Percentiles rank a stretch among this genome's conserved stretches.
These are phyloP conservation scores for Prunus armeniaca DNA, from an alignment of 306 rosid species.

Conservation along the genomic window DNA sequence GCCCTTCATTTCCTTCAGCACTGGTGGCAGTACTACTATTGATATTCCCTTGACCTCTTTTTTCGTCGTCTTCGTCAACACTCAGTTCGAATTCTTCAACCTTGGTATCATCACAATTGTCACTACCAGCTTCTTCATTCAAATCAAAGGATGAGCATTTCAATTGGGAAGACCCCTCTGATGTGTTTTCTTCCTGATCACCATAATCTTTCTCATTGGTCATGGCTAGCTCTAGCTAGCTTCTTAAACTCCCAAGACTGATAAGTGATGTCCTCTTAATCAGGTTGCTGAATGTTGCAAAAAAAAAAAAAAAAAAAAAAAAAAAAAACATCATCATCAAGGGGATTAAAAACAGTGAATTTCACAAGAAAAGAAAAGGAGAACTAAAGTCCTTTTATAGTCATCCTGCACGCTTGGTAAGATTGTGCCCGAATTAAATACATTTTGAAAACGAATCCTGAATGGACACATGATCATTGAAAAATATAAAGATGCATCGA, in stretches of 20 bases:
- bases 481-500: neutral
- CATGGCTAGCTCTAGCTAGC: neutral
- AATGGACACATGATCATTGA: neutral
- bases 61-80: neutral
- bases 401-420: neutral
- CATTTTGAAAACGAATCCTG: neutral
- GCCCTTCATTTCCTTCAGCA: conserved; percentile 16
- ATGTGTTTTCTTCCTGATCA: conserved; percentile 1
- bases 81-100: neutral
- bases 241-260: neutral
- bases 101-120: neutral
- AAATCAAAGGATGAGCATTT: conserved; percentile 57
- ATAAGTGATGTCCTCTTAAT: neutral
- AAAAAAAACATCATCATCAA: too few relatives aligned
- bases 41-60: neutral
- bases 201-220: neutral
- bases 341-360: neutral
- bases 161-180: conserved; percentile 30
- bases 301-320: too few relatives aligned
- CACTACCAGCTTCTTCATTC: conserved; percentile 54
- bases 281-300: neutral
- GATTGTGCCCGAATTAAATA: neutral
- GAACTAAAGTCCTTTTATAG: neutral
- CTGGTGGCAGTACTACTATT: conserved; percentile 2
- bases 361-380: neutral